Percentiles rank a stretch among this genome's conserved stretches.
Conservation (phyloP, 164 flowering plant species). For the Liquidambar formosana region DNA sequence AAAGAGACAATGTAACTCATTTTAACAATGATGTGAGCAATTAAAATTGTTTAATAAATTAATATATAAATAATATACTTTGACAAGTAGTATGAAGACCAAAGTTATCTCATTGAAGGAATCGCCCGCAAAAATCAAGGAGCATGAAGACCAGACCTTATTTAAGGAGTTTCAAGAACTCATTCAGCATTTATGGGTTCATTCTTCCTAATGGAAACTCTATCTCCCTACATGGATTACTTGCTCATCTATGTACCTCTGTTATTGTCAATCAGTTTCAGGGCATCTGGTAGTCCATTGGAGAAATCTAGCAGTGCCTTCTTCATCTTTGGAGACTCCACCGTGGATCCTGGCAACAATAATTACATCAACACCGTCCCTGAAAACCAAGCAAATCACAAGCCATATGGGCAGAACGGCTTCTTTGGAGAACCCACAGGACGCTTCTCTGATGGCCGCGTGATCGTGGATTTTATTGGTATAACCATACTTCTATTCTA, state of each 20-base stretch:
- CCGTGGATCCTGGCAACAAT: slow-evolving; percentile 61
- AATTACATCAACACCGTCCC: slow-evolving; percentile 49
- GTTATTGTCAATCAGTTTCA: not conserved
- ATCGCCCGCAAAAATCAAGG: too few relatives aligned
- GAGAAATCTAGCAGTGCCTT: slow-evolving; percentile 22
- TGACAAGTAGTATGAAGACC: too few relatives aligned
- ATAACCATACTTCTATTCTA: too few relatives aligned
- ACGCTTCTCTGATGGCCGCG: slow-evolving; percentile 61
- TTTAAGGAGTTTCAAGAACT: not conserved
- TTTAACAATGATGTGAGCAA: too few relatives aligned
- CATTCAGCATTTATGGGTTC: not conserved
- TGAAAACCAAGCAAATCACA: slow-evolving; percentile 41
- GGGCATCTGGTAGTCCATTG: slow-evolving; percentile 2
- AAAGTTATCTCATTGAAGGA: too few relatives aligned
- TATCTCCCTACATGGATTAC: not conserved
- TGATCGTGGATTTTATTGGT: slow-evolving; percentile 54
- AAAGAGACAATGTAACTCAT: too few relatives aligned
- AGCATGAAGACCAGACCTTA: not conserved
- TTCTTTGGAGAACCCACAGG: slow-evolving; percentile 53
- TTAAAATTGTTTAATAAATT: too few relatives aligned
- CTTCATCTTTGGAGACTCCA: slow-evolving; percentile 69
- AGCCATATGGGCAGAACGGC: slow-evolving; percentile 59
- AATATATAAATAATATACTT: too few relatives aligned
- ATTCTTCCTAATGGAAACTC: slow-evolving; percentile 13
- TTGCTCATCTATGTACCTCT: not conserved